Base-by-base conservation (phyloP, 352 stramenopile species). In the Phytophthora multivora region DNA sequence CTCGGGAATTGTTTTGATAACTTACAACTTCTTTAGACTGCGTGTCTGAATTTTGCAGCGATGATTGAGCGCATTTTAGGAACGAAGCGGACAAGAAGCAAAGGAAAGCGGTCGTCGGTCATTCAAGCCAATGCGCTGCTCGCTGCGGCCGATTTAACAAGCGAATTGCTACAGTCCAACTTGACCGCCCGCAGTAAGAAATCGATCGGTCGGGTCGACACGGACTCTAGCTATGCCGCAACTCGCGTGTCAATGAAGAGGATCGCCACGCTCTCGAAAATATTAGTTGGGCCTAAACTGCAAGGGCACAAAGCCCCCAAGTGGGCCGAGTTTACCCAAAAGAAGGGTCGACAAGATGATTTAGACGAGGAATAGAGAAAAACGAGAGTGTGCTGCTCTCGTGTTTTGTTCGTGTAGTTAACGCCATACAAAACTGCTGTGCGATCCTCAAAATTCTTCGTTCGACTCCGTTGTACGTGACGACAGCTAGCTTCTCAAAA, bases 391-490 rank as follows among this genome's bases (percentile, higher is more conserved):
- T 36, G 23, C 19, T 51, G 55, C 46, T 56, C 28, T 33, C 28
- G 56, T 19, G 5, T 60, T 70, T 60, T 55, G 48, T 55, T 35
- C 42, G n/a, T 57, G 26, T 53, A 56, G 18, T 38, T 71, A n/a
- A 63, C 50, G 63, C 28, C 57, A 66, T 71, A 67, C 63, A 67
- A 62, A 66, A 63, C 47, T 54, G 57, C 57, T 57, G 63, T 52
- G 61, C 51, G 50, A 63, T 71, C 45, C 39, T 63, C 38, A 30
- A 54, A 36, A 47, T 38, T 52, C 45, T 65, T 58, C 30, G 25
- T 71, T 66, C 26, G 40, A 41, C 54, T 60, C 23, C 28, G 47
- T 45, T 58, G 40, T 21, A 19, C 47, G 51, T 50, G 47, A 49
- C 43, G 25, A 39, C 26, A 43, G 41, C 39, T 52, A 38, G 30